These are phyloP conservation scores for Colletotrichum lentis DNA, from an alignment of 2,329 filamentous ascomycete species.

Conservation along the genomic window DNA sequence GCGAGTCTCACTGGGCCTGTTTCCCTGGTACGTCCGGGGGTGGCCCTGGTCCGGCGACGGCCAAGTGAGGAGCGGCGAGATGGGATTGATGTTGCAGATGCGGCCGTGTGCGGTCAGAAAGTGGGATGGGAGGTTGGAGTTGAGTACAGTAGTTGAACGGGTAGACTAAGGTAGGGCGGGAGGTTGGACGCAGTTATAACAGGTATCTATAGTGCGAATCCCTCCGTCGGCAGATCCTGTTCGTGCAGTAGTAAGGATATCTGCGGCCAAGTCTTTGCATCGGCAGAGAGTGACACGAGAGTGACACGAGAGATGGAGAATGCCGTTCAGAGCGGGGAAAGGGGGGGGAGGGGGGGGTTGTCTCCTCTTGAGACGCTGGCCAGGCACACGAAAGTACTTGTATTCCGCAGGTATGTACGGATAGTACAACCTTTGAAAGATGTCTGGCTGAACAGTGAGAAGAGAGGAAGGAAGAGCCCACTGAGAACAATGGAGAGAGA, in stretches of 20 bases:
- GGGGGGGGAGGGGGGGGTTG: neutral
- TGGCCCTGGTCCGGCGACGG: constrained; percentile 24
- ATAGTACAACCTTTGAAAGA: neutral
- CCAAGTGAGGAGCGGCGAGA: constrained; percentile 22
- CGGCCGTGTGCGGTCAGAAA: constrained; percentile 13
- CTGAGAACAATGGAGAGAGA: constrained; percentile 1
- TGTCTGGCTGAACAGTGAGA: neutral
- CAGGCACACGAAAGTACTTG: constrained; percentile 6
- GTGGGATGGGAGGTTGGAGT: neutral
- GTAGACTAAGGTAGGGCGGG: constrained; percentile 6
- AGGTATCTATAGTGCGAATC: neutral
- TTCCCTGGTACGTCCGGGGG: constrained; percentile 29
- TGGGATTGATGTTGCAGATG: constrained; percentile 25
- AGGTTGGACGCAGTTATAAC: constrained; percentile 9
- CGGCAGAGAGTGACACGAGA: neutral
- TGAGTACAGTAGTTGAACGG: neutral
- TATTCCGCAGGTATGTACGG: neutral
- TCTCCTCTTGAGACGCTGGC: neutral
- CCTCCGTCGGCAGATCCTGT: neutral
- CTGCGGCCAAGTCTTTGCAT: neutral
- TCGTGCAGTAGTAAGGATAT: neutral
- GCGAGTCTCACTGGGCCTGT: constrained; percentile 36
- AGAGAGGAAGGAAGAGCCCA: neutral
- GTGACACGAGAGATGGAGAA: constrained; percentile 3
- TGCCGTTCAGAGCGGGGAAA: neutral